Conservation (phyloP, 495 filamentous ascomycete genomes). For the Delitschia confertaspora region DNA sequence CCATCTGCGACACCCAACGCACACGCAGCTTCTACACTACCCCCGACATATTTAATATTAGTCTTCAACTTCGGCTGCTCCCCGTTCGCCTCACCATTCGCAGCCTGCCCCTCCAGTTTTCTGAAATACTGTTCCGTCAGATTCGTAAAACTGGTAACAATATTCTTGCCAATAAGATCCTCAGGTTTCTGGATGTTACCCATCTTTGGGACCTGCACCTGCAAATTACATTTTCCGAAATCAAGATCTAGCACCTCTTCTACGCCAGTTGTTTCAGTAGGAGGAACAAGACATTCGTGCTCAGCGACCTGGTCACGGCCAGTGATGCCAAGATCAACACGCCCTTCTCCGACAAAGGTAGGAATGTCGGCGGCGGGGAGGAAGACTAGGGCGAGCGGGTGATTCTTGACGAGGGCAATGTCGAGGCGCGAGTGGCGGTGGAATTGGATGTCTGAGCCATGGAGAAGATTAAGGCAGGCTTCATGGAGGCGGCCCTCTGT, state of each 20-base stretch:
- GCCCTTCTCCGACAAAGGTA: slow-evolving; percentile 89
- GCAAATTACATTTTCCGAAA: slow-evolving; percentile 84
- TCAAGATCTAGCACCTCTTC: slow-evolving; percentile 80
- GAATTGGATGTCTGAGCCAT: slow-evolving; percentile 94
- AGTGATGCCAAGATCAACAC: slow-evolving; percentile 90
- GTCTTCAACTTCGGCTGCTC: slow-evolving; percentile 52
- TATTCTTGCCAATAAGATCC: slow-evolving; percentile 84
- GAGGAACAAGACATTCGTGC: slow-evolving; percentile 64
- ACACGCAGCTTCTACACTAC: slow-evolving; percentile 94
- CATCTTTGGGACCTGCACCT: slow-evolving; percentile 90
- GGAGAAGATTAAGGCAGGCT: slow-evolving; percentile 75
- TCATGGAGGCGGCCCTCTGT: slow-evolving; percentile 87
- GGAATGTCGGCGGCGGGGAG: slow-evolving; percentile 95
- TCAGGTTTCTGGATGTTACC: slow-evolving; percentile 57
- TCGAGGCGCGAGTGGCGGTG: slow-evolving; percentile 85
- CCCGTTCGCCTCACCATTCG: slow-evolving; percentile 3
- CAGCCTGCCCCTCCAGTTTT: slow-evolving; percentile 49
- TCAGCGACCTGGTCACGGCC: slow-evolving; percentile 87
- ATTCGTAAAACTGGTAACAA: slow-evolving; percentile 88
- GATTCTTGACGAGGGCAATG: slow-evolving; percentile 92
- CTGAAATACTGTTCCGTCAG: slow-evolving; percentile 75
- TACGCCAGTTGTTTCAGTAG: slow-evolving; percentile 55
- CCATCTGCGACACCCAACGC: slow-evolving; percentile 93
- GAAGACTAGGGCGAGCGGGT: slow-evolving; percentile 91
- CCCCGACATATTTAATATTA: slow-evolving; percentile 84